Evolutionary conservation across 2,329 filamentous ascomycete genomes (phyloP), one percentile per base, ranked within the genome.

Genomic region (Aureobasidium zeae): DNA sequence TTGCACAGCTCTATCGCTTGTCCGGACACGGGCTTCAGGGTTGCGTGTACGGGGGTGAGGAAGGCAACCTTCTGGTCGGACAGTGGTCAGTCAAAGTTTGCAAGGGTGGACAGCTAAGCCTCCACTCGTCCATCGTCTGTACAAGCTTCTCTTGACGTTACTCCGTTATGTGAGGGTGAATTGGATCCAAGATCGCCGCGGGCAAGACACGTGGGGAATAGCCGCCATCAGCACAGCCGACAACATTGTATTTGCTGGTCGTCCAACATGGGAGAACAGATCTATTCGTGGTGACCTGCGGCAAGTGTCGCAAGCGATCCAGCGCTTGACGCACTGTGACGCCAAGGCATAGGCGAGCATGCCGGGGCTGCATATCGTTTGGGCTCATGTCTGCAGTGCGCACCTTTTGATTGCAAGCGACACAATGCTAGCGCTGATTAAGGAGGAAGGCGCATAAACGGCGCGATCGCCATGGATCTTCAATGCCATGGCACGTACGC

Each of bases 391-490:
- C 91, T 25, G 79, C 86, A 16, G 79, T 78, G 4, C 91, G n/a
- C n/a, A 91, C 57, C 91, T 86, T 63, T 95, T 95, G 67, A 98
- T 95, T 3, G 87, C 91, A 48, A 98, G 68, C 12, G 86, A 89
- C 12, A 98, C 89, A 51, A 98, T 96, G 66, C 96, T n/a, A n/a
- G n/a, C 91, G 56, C 86, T 94, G 63, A 98, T 98, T n/a, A n/a
- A n/a, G n/a, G n/a, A n/a, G n/a, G n/a, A n/a, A n/a, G n/a, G n/a
- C n/a, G n/a, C n/a, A n/a, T n/a, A n/a, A n/a, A n/a, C n/a, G n/a
- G n/a, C n/a, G n/a, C n/a, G n/a, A n/a, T n/a, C n/a, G 88, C 93
- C 89, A 98, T 98, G 52, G 91, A n/a, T 94, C 51, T 88, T 86
- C 49, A 98, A 72, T 0, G 91, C 91, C 56, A 98, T 81, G 16